A percentile compares a stretch with the other conserved stretches of the same genome.
Conservation (phyloP, 176 grass and related monocot genomes). For the Musa schizocarpa region DNA sequence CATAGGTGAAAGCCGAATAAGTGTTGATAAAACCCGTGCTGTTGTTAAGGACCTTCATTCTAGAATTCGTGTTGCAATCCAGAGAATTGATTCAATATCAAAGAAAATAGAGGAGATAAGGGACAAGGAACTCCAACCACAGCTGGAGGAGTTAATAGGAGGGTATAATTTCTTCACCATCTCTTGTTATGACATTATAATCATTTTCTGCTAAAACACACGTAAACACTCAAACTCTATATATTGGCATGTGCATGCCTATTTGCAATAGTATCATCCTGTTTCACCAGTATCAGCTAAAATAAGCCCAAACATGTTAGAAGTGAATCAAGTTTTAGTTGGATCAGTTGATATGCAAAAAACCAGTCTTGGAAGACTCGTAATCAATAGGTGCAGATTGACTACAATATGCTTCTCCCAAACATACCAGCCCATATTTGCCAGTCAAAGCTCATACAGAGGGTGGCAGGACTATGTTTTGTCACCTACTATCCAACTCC, state of each 20-base stretch:
- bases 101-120: constrained; percentile 92
- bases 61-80: constrained; percentile 85
- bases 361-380: neutral
- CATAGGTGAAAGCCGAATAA: constrained; percentile 51
- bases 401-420: neutral
- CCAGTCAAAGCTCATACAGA: neutral
- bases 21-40: constrained; percentile 84
- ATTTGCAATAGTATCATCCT: no score
- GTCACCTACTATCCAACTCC: neutral
- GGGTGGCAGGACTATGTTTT: neutral
- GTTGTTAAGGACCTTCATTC: constrained; percentile 86
- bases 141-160: constrained; percentile 93
- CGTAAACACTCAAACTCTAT: neutral
- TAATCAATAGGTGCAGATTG: neutral
- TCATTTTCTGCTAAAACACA: neutral
- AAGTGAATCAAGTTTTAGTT: neutral
- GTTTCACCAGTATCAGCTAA: neutral
- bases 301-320: neutral
- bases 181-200: neutral
- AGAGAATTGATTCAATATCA: constrained; percentile 86
- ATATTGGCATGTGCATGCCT: neutral
- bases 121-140: constrained; percentile 97
- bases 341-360: neutral
- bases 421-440: neutral
- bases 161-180: constrained; percentile 42